phyloP scores from a whole-genome alignment of 805 yeast genomes.

The Diddensiella caesifluorescens region DNA sequence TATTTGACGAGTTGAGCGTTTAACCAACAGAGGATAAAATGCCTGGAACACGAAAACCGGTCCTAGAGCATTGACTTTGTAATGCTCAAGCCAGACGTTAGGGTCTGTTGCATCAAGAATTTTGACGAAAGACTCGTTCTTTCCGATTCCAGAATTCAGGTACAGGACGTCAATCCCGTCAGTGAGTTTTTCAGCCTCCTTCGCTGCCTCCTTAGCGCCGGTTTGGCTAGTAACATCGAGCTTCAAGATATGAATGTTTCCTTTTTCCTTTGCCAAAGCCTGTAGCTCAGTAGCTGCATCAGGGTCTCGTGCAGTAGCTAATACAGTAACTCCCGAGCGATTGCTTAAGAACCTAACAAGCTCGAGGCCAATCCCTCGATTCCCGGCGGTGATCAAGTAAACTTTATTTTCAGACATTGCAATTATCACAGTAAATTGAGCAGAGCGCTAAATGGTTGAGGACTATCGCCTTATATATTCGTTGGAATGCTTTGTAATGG shows the following conservation, averaged over 20 bases:
- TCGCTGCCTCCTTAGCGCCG: constrained; percentile 19
- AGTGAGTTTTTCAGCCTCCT: constrained; percentile 13
- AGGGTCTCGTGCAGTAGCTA: constrained; percentile 24
- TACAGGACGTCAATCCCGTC: constrained; percentile 29
- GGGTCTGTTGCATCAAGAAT: neutral
- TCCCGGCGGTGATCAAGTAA: constrained; percentile 33
- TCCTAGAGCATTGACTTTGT: constrained; percentile 25
- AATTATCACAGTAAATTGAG: too few relatives aligned
- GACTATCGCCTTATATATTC: too few relatives aligned
- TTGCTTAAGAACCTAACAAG: constrained; percentile 28
- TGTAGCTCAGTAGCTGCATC: constrained; percentile 13
- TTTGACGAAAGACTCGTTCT: neutral
- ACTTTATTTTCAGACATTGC: constrained; percentile 24
- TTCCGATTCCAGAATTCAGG: constrained; percentile 28
- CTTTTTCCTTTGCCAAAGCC: constrained; percentile 8
- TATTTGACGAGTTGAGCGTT: constrained; percentile 24
- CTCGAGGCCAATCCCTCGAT: constrained; percentile 35
- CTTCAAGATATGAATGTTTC: constrained; percentile 25
- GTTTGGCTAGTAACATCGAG: constrained; percentile 23
- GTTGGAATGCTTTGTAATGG: too few relatives aligned
- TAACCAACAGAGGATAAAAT: constrained; percentile 24
- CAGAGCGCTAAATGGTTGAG: too few relatives aligned
- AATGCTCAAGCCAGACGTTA: constrained; percentile 17
- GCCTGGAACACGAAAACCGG: constrained; percentile 23
- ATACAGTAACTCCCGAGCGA: constrained; percentile 21